These are phyloP conservation scores for Fusarium humuli DNA, from an alignment of 2,329 filamentous ascomycete genomes.

Conservation along the genomic window DNA sequence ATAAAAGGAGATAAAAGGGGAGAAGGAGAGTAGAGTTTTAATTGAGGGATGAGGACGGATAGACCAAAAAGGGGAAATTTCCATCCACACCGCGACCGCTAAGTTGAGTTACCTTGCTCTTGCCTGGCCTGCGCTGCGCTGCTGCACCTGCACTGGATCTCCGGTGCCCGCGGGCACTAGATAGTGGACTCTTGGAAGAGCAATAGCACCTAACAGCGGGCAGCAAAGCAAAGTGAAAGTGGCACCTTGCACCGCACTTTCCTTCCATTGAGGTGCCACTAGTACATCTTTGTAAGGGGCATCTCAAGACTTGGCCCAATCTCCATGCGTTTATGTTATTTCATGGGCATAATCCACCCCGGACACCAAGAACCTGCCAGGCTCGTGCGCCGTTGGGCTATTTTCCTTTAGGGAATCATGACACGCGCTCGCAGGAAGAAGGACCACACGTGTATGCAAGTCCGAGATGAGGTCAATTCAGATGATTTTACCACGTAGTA, in stretches of 20 bases:
- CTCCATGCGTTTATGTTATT: slow-evolving; percentile 33
- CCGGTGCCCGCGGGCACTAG: slow-evolving; percentile 22
- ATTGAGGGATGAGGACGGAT: slow-evolving; percentile 38
- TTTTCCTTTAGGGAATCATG: slow-evolving; percentile 16
- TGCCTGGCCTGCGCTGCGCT: slow-evolving; percentile 16
- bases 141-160: slow-evolving; percentile 38
- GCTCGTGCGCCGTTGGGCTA: slow-evolving; percentile 25
- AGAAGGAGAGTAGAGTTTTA: slow-evolving; percentile 42
- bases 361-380: slow-evolving; percentile 22
- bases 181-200: slow-evolving; percentile 4
- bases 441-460: slow-evolving; percentile 19
- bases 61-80: slow-evolving; percentile 56
- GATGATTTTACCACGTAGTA: slow-evolving; percentile 8
- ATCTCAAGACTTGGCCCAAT: slow-evolving; percentile 39
- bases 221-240: slow-evolving; percentile 37
- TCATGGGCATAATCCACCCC: slow-evolving; percentile 24
- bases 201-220: not conserved
- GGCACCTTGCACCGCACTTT: slow-evolving; percentile 42
- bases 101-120: not conserved
- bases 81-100: slow-evolving; percentile 36
- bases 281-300: slow-evolving; percentile 37
- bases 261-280: slow-evolving; percentile 37
- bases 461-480: slow-evolving; percentile 34
- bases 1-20: slow-evolving; percentile 45
- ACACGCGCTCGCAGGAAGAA: slow-evolving; percentile 27